Base-by-base conservation (phyloP, 495 filamentous ascomycete genomes). In the Penicillium subrubescens region DNA sequence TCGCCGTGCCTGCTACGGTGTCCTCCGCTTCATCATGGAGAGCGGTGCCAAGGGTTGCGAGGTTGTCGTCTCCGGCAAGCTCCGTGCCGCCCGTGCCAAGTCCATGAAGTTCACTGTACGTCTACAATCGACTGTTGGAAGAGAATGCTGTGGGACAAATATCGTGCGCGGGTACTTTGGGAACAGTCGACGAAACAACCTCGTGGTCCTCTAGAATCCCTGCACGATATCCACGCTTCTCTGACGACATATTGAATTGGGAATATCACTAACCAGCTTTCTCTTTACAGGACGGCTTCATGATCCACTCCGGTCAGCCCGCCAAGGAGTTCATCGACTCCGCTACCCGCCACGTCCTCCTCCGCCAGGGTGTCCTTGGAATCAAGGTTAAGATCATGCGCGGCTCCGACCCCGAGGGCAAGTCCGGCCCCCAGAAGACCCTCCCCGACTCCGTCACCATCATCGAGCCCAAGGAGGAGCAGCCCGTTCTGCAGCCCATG, bases 361-460 rank as follows among this genome's bases (percentile, higher is more conserved):
- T 99, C 78, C 91, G 95, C 83, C 95, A 99, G 86, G 95, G 95
- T 90, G 95, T 99, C 69, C 87, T 99, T 63, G 95, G 95, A 84
- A 98, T 99, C 88, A 99, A 99, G 88, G 95, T 99, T 79, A 99
- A 99, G 93, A 99, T 99, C 86, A 99, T 99, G 95, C 95, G 95
- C 80, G 96, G 96, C 76, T 95, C 91, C 75, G 95, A 99, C 85
- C 95, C 96, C 76, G 95, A 99, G 85, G 94, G 94, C 88, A 99
- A 99, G 89, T 86, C 90, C 75, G 96, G 96, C 69, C 93, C 94
- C 66, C 89, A 92, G 82, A 97, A 98, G 87, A 90, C 93, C 69
- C 90, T 99, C 62, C 95, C 95, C 68, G 95, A 99, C 82, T 91
- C 92, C 78, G 95, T 99, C 79, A 97, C 93, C 76, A 92, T 99